Percentiles rank a stretch among this genome's conserved stretches.
These are phyloP conservation scores for Oidiodendron maius DNA, from an alignment of 495 filamentous ascomycete genomes.

Conservation along the genomic window DNA sequence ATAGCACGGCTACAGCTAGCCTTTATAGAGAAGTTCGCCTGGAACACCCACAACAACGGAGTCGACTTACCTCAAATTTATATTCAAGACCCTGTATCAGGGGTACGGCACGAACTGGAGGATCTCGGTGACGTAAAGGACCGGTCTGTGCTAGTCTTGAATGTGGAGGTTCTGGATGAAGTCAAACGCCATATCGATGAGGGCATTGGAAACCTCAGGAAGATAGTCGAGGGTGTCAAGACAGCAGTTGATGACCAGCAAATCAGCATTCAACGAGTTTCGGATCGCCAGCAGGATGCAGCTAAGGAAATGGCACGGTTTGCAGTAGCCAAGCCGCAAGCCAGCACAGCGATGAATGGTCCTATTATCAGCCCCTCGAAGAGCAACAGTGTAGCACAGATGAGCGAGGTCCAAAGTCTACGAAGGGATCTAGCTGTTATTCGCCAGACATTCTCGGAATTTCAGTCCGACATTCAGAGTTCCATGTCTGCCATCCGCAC, in stretches of 20 bases:
- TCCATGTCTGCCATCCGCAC: slow-evolving; percentile 77
- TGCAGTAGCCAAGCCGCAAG: slow-evolving; percentile 30
- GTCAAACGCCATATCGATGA: slow-evolving; percentile 96
- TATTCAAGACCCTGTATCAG: slow-evolving; percentile 91
- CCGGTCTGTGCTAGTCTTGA: slow-evolving; percentile 85
- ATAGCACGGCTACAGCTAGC: slow-evolving; percentile 85
- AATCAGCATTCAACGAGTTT: slow-evolving; percentile 75
- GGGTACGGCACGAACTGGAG: slow-evolving; percentile 91
- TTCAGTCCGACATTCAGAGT: slow-evolving; percentile 78
- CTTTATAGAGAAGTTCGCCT: slow-evolving; percentile 99
- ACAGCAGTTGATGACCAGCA: slow-evolving; percentile 76
- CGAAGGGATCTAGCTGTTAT: slow-evolving; percentile 89
- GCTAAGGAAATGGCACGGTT: slow-evolving; percentile 86
- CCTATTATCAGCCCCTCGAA: slow-evolving; percentile 15
- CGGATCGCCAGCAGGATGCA: slow-evolving; percentile 83
- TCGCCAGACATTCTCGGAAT: slow-evolving; percentile 87
- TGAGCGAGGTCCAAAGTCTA: slow-evolving; percentile 72
- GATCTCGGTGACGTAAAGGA: slow-evolving; percentile 95
- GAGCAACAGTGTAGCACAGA: slow-evolving; percentile 37
- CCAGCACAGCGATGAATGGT: slow-evolving; percentile 10
- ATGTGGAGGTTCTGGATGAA: slow-evolving; percentile 91
- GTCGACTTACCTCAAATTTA: slow-evolving; percentile 94
- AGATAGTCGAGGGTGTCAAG: slow-evolving; percentile 74
- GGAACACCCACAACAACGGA: slow-evolving; percentile 94
- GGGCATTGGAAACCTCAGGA: slow-evolving; percentile 72